Percentiles rank a stretch among this genome's conserved stretches.
Evolutionary conservation across 805 yeast genomes (phyloP).

Genomic region (Clavispora santaluciae): DNA sequence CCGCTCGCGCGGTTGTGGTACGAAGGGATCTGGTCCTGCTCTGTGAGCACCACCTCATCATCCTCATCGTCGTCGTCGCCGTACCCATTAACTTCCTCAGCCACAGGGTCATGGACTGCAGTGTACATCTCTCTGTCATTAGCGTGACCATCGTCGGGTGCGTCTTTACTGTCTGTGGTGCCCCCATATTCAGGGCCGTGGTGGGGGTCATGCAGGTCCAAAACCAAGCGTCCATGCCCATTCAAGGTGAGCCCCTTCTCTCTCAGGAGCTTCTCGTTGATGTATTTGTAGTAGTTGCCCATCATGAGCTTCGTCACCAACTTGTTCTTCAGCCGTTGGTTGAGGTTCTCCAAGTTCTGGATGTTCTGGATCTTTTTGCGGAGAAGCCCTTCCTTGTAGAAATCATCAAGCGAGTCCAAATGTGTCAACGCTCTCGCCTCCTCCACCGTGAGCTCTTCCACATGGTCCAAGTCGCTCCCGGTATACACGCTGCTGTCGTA

Average conservation of each 20-base stretch:
- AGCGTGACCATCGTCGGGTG: slow-evolving; percentile 2
- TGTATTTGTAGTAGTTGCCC: slow-evolving; percentile 55
- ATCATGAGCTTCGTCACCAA: slow-evolving; percentile 64
- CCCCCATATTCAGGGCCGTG: no score
- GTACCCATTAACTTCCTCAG: neutral
- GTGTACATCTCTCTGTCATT: neutral
- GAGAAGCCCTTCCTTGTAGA: slow-evolving; percentile 34
- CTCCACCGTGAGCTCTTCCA: slow-evolving; percentile 33
- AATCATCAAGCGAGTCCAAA: slow-evolving; percentile 32
- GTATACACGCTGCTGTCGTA: slow-evolving; percentile 13
- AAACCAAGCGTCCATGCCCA: neutral
- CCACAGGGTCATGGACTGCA: neutral
- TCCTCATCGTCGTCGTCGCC: slow-evolving; percentile 6
- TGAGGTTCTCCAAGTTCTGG: slow-evolving; percentile 31
- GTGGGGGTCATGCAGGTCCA: neutral
- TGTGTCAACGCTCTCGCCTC: slow-evolving; percentile 34
- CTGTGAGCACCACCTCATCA: slow-evolving; percentile 45
- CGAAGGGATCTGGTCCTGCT: slow-evolving; percentile 44
- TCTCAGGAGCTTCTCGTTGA: slow-evolving; percentile 24
- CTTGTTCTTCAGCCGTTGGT: slow-evolving; percentile 42
- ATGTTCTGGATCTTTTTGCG: slow-evolving; percentile 48
- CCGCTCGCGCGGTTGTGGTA: slow-evolving; percentile 40
- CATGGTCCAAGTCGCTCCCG: slow-evolving; percentile 13
- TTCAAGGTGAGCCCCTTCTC: slow-evolving; percentile 2
- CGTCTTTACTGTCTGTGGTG: no score